phyloP scores from a whole-genome alignment of 176 grass and related monocot genomes.

The Bolboschoenus planiculmis region DNA sequence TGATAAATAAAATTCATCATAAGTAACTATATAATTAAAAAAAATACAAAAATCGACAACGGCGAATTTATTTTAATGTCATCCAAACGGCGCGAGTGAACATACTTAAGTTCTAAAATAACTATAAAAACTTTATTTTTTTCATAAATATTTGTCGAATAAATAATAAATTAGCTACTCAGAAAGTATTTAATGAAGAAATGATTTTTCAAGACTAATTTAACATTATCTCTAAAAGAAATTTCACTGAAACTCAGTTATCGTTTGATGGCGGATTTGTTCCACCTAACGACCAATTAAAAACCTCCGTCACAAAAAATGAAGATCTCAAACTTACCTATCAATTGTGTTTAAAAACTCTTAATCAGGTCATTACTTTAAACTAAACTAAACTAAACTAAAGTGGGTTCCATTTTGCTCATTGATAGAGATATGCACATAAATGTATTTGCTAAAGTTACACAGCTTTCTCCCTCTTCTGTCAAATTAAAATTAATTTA shows the following conservation, averaged over 20 bases:
- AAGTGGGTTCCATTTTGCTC: slow-evolving; percentile 11
- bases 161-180: too few species aligned
- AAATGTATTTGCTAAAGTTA: not conserved
- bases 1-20: not conserved
- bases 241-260: not conserved
- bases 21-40: not conserved
- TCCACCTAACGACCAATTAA: slow-evolving; percentile 19
- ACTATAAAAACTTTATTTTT: too few species aligned
- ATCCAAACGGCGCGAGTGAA: too few species aligned
- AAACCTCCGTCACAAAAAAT: not conserved
- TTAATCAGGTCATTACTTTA: not conserved
- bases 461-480: not conserved
- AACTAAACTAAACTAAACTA: not conserved
- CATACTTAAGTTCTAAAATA: too few species aligned
- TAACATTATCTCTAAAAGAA: too few species aligned
- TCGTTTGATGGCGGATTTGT: not conserved
- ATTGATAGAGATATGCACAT: slow-evolving; percentile 5
- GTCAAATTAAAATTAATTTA: not conserved
- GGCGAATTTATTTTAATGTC: too few species aligned
- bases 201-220: too few species aligned
- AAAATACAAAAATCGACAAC: too few species aligned
- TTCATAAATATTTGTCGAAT: too few species aligned
- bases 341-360: not conserved
- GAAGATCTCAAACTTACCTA: not conserved
- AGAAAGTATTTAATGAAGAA: too few species aligned